phyloP scores from a whole-genome alignment of 176 grass and related monocot genomes.

The Pharus latifolius region DNA sequence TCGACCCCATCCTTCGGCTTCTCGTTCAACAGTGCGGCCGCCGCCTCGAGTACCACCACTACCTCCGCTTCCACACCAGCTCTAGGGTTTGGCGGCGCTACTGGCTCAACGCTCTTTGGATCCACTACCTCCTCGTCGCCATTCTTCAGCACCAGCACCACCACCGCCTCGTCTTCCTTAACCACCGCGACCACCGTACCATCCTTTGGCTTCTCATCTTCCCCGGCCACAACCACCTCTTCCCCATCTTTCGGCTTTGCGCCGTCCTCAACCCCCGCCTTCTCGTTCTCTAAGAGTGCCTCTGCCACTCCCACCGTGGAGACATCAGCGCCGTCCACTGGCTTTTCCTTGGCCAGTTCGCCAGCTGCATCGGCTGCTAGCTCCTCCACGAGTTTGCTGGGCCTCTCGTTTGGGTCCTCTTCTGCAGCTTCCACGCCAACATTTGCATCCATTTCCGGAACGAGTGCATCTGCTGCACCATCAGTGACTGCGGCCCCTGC shows the following conservation, averaged over 20 bases:
- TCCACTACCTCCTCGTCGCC: conserved; percentile 26
- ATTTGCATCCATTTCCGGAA: conserved; percentile 14
- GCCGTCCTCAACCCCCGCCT: conserved; percentile 14
- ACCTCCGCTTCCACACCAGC: conserved; percentile 20
- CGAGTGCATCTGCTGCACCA: conserved; percentile 13
- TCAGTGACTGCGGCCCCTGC: conserved; percentile 22
- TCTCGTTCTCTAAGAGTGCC: conserved; percentile 27
- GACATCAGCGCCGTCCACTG: conserved; percentile 22
- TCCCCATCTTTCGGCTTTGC: conserved; percentile 20
- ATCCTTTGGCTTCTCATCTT: conserved; percentile 20
- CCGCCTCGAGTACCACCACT: conserved; percentile 22
- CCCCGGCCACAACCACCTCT: conserved; percentile 16
- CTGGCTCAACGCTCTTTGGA: conserved; percentile 36
- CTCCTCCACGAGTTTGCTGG: conserved; percentile 17
- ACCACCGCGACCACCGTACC: not conserved
- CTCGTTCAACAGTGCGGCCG: conserved; percentile 16
- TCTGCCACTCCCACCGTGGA: conserved; percentile 5
- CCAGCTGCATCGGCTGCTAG: conserved; percentile 30
- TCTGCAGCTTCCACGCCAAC: conserved; percentile 23
- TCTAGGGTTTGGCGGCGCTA: conserved; percentile 27
- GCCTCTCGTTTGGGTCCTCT: conserved; percentile 36
- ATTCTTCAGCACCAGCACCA: not conserved
- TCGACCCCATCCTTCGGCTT: conserved; percentile 23
- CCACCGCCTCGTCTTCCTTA: conserved; percentile 21
- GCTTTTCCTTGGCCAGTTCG: conserved; percentile 45